Evolutionary conservation across 2,329 filamentous ascomycete species (phyloP).

Genomic region (Thermothelomyces thermophilus): DNA sequence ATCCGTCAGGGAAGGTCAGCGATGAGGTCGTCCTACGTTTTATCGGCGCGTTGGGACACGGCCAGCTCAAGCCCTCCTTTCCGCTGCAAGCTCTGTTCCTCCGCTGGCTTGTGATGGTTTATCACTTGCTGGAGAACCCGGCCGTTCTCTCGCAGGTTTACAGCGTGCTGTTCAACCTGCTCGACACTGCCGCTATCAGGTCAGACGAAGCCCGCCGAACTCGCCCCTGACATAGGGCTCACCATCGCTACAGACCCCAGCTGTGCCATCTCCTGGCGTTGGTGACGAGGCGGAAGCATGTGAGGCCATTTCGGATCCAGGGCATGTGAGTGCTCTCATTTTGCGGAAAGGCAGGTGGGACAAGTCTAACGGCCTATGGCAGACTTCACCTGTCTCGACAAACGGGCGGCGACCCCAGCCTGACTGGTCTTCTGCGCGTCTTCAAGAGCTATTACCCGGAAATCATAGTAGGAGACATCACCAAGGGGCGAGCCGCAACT

Average conservation of each 20-base stretch:
- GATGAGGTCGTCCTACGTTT: slow-evolving; percentile 56
- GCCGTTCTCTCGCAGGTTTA: slow-evolving; percentile 63
- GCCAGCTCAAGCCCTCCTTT: slow-evolving; percentile 65
- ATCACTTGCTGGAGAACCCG: slow-evolving; percentile 62
- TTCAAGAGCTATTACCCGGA: slow-evolving; percentile 90
- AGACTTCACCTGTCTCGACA: slow-evolving; percentile 54
- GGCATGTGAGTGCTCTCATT: slow-evolving; percentile 47
- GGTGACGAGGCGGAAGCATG: slow-evolving; percentile 74
- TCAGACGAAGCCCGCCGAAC: slow-evolving; percentile 31
- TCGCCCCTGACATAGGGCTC: slow-evolving; percentile 11
- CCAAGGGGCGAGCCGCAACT: slow-evolving; percentile 52
- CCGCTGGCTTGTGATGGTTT: slow-evolving; percentile 71
- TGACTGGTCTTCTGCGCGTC: slow-evolving; percentile 69
- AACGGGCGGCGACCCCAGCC: slow-evolving; percentile 63
- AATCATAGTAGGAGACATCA: slow-evolving; percentile 68
- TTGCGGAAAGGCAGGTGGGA: too few species aligned
- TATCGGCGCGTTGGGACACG: slow-evolving; percentile 69
- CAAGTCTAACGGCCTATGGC: slow-evolving; percentile 12
- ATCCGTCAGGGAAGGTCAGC: slow-evolving; percentile 61
- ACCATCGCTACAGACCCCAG: slow-evolving; percentile 38
- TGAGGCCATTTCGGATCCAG: slow-evolving; percentile 78
- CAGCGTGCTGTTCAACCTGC: slow-evolving; percentile 68
- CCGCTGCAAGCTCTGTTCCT: slow-evolving; percentile 64
- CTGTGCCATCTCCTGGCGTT: slow-evolving; percentile 73
- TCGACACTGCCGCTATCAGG: slow-evolving; percentile 73